These are phyloP conservation scores for Herpotrichia juniperi DNA, from an alignment of 2,329 filamentous ascomycete genomes.

Conservation along the genomic window DNA sequence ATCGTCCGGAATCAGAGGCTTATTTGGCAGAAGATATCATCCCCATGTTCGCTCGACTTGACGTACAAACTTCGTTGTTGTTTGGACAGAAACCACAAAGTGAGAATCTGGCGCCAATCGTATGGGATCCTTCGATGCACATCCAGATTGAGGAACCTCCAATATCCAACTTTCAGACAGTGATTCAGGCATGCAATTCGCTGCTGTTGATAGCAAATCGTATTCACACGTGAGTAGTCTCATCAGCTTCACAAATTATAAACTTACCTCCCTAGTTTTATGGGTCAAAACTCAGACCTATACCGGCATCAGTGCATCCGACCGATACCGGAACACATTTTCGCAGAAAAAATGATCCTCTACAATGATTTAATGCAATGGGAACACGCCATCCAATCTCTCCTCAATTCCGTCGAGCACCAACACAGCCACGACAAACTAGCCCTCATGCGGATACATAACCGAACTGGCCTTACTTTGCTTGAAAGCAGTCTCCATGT, in stretches of 20 bases:
- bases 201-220: slow-evolving; percentile 11
- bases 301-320: slow-evolving; percentile 9
- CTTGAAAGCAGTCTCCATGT: slow-evolving; percentile 12
- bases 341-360: slow-evolving; percentile 8
- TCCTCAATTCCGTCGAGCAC: slow-evolving; percentile 2
- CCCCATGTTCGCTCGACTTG: slow-evolving; percentile 16
- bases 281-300: slow-evolving; percentile 1
- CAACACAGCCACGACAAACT: slow-evolving; percentile 12
- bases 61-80: slow-evolving; percentile 11
- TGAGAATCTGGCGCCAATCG: slow-evolving; percentile 1
- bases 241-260: not conserved
- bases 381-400: slow-evolving; percentile 12
- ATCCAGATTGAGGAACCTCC: slow-evolving; percentile 11
- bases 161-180: slow-evolving; percentile 2
- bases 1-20: slow-evolving; percentile 8
- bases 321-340: slow-evolving; percentile 4
- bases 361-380: slow-evolving; percentile 13
- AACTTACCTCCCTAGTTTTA: slow-evolving; percentile 7
- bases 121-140: slow-evolving; percentile 8
- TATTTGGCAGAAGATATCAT: slow-evolving; percentile 17
- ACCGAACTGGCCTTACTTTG: slow-evolving; percentile 9
- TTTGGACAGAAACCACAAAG: slow-evolving; percentile 5
- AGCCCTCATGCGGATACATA: slow-evolving; percentile 14
- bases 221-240: slow-evolving; percentile 7
- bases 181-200: slow-evolving; percentile 9